Evolutionary conservation across 495 filamentous ascomycete genomes (phyloP), one percentile per base, ranked within the genome.

Genomic region (Haplographium delicatum): DNA sequence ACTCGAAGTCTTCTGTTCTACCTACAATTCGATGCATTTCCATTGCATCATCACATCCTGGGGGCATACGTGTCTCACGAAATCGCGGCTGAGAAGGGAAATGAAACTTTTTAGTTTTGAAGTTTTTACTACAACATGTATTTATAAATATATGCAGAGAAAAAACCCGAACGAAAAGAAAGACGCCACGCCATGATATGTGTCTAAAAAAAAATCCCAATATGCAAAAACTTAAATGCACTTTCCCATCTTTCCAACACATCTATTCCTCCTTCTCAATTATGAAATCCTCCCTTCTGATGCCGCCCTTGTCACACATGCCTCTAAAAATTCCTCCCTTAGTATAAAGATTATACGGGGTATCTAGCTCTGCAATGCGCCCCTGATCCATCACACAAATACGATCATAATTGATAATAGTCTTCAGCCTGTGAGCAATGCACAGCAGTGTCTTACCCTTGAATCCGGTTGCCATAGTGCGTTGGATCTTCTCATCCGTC

Each of bases 341-440:
- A 55, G 84, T 68, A 76, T 80, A 96, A 52, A 98, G 67, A 16
- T 68, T 68, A 39, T 82, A 45, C 22, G 91, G 91, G n/a, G 78
- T 68, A 44, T 83, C 93, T 59, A 96, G 71, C 74, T 96, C 90
- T 1, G 84, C 86, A 57, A 98, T 95, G 28, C 68, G 65, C 0
- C 91, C 91, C 25, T 81, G 75, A 51, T 96, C 91, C 91, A 98
- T 95, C 27, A 98, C 91, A 51, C 86, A 90, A 56, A 98, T 95
- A 5, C 91, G 79, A 63, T 98, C 93, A 61, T 96, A 96, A n/a
- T 82, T 79, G 52, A 95, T 84, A 51, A 96, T 94, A 0, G 93
- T 96, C 51, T 86, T 81, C 58, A 96, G 67, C 9, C 91, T 76
- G 67, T 97, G 91, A n/a, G 91, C 91, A 65, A 98, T 96, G 67